phyloP scores from a whole-genome alignment of 768 basidiomycete genomes.

The Mrakia gelida region DNA sequence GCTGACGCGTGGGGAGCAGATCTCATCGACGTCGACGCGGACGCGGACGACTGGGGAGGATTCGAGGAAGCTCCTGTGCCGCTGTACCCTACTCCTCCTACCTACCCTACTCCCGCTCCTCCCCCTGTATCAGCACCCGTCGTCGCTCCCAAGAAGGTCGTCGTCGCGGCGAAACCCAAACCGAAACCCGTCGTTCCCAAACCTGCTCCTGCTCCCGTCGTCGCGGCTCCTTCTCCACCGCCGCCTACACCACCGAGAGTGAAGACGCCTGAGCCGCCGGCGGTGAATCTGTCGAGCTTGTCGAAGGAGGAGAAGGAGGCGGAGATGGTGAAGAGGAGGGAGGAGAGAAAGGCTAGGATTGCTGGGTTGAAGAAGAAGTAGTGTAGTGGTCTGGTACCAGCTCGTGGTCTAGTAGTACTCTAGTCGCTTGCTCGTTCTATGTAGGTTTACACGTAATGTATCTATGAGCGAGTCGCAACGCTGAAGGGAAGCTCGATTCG shows the following conservation, averaged over 20 bases:
- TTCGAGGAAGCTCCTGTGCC: slow-evolving; percentile 30
- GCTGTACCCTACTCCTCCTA: slow-evolving; percentile 29
- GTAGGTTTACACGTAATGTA: no score
- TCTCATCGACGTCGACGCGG: slow-evolving; percentile 88
- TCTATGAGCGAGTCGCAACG: no score
- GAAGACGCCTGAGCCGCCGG: slow-evolving; percentile 30
- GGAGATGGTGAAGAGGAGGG: slow-evolving; percentile 86
- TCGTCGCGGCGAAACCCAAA: background rate
- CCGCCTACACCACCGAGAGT: slow-evolving; percentile 10
- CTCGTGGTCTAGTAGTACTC: no score
- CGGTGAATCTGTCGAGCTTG: slow-evolving; percentile 51
- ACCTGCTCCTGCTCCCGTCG: slow-evolving; percentile 27
- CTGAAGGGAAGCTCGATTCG: no score
- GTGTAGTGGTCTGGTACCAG: no score
- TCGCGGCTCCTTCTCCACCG: slow-evolving; percentile 22
- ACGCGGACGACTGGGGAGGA: slow-evolving; percentile 91
- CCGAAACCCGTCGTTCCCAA: background rate
- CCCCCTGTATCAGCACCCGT: slow-evolving; percentile 36
- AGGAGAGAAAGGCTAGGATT: slow-evolving; percentile 76
- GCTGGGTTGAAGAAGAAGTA: slow-evolving; percentile 43
- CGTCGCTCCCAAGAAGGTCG: slow-evolving; percentile 29
- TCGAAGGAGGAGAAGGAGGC: slow-evolving; percentile 87
- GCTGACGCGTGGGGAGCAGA: slow-evolving; percentile 53
- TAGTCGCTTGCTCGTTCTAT: no score
- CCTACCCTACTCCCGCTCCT: slow-evolving; percentile 4